phyloP scores from a whole-genome alignment of 768 basidiomycete species.

The Botryobasidium botryosum region DNA sequence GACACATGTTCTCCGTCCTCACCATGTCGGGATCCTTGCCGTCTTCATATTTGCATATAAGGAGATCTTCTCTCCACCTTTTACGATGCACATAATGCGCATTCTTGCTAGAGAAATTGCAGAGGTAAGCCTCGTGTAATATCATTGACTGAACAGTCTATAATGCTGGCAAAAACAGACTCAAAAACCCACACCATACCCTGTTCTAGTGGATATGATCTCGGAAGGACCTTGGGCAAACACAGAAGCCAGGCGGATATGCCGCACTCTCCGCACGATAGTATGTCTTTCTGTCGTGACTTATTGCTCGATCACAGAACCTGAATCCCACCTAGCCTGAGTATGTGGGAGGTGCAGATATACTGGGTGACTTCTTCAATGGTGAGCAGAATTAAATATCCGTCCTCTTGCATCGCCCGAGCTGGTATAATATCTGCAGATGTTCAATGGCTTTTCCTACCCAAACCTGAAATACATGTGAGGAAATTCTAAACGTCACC shows the following conservation, averaged over 20 bases:
- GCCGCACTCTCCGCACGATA: background rate
- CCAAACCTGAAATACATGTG: too few species aligned
- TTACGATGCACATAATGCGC: slow-evolving; percentile 46
- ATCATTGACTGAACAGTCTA: background rate
- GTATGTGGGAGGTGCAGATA: slow-evolving; percentile 37
- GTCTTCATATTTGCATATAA: slow-evolving; percentile 43
- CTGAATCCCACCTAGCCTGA: slow-evolving; percentile 23
- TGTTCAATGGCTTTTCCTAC: slow-evolving; percentile 17
- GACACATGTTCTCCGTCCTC: slow-evolving; percentile 53
- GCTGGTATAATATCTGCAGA: slow-evolving; percentile 22
- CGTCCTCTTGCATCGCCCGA: background rate
- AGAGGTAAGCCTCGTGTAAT: slow-evolving; percentile 30
- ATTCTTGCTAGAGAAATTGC: slow-evolving; percentile 51
- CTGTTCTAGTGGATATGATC: slow-evolving; percentile 31
- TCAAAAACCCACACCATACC: slow-evolving; percentile 26
- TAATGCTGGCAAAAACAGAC: background rate
- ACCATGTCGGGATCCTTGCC: slow-evolving; percentile 54
- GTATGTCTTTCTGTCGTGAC: too few species aligned
- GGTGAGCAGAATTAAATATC: slow-evolving; percentile 7
- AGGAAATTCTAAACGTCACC: too few species aligned
- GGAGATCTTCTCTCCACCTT: slow-evolving; percentile 33
- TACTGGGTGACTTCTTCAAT: slow-evolving; percentile 43
- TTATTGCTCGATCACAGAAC: too few species aligned
- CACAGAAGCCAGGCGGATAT: background rate
- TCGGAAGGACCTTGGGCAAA: slow-evolving; percentile 26